Conservation (phyloP, 768 basidiomycete species). For the Boletus vinaceobasis region DNA sequence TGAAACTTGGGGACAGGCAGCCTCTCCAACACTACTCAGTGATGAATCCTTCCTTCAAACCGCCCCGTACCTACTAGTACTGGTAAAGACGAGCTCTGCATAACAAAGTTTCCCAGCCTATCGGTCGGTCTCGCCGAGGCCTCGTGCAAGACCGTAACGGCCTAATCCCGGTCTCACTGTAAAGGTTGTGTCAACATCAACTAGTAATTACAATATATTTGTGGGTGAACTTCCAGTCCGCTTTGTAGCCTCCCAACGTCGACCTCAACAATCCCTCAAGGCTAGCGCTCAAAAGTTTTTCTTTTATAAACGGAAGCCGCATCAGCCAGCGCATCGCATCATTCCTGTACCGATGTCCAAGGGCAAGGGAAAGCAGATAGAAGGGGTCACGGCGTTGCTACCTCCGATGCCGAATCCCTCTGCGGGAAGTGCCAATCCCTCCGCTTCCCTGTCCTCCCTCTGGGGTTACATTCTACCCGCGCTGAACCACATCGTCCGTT, state of each 20-base stretch:
- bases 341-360: slow-evolving; percentile 25
- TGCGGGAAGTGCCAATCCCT: slow-evolving; percentile 67
- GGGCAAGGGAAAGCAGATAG: slow-evolving; percentile 30
- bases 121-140: slow-evolving; percentile 7
- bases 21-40: neutral
- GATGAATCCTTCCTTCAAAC: neutral
- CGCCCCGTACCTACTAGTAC: neutral
- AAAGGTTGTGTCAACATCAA: slow-evolving; percentile 7
- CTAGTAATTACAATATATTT: neutral
- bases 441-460: slow-evolving; percentile 65
- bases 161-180: neutral
- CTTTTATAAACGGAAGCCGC: neutral
- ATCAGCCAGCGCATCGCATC: neutral
- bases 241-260: slow-evolving; percentile 7
- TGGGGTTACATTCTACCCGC: slow-evolving; percentile 78
- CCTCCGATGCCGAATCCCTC: slow-evolving; percentile 50
- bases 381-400: slow-evolving; percentile 16
- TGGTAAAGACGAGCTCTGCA: neutral
- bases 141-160: slow-evolving; percentile 3
- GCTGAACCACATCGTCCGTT: slow-evolving; percentile 71
- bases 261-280: neutral
- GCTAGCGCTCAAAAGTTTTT: slow-evolving; percentile 5
- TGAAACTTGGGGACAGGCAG: neutral
- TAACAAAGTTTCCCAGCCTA: slow-evolving; percentile 4
- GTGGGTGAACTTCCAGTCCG: neutral